Percentiles rank a stretch among this genome's conserved stretches.
These are phyloP conservation scores for Phytopythium helicoides DNA, from an alignment of 352 stramenopile genomes.

Conservation along the genomic window DNA sequence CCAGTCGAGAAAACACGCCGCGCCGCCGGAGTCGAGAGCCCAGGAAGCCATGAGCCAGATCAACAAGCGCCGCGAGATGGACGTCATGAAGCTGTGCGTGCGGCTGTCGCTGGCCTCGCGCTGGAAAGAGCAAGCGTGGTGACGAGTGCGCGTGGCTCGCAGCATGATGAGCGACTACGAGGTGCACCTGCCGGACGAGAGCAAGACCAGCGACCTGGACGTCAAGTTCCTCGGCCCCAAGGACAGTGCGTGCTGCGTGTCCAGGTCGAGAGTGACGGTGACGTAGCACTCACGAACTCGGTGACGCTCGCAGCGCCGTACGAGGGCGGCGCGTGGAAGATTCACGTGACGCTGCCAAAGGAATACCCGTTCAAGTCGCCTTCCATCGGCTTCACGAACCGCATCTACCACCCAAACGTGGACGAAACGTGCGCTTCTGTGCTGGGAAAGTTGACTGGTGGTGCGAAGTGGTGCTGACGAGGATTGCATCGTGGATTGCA, in stretches of 20 bases:
- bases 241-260: conserved; percentile 54
- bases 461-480: conserved; percentile 7
- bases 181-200: conserved; percentile 80
- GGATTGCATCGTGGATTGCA: background rate
- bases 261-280: background rate
- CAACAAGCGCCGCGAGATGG: conserved; percentile 84
- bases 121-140: background rate
- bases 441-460: no score
- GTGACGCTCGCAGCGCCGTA: conserved; percentile 69
- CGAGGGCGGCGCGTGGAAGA: conserved; percentile 91
- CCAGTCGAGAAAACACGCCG: conserved; percentile 7
- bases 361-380: conserved; percentile 94
- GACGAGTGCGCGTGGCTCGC: background rate
- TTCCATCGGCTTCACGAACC: conserved; percentile 92
- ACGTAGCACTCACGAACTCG: background rate
- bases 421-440: conserved; percentile 80
- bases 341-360: conserved; percentile 90
- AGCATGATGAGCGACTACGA: conserved; percentile 93
- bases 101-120: background rate
- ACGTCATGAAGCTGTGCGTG: conserved; percentile 90
- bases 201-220: conserved; percentile 78
- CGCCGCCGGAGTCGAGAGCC: background rate
- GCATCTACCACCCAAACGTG: conserved; percentile 93
- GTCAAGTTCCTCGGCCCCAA: conserved; percentile 85
- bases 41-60: conserved; percentile 55